Evolutionary conservation across 805 yeast genomes (phyloP).

Genomic region (Phaffomyces antillensis): DNA sequence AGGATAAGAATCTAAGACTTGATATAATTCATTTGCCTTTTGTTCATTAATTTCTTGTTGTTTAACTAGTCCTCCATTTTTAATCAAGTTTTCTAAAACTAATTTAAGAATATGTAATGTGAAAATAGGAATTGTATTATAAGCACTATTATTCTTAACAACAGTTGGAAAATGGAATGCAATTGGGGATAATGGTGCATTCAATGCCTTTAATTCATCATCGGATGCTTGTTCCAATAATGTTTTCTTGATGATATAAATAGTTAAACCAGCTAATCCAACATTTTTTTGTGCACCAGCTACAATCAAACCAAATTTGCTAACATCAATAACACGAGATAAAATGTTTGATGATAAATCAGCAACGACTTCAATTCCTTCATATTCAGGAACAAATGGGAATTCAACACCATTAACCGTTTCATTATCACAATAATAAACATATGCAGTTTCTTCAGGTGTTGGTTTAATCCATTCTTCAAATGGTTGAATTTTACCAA

Average conservation of each 20-base stretch:
- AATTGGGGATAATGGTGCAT: slow-evolving; percentile 79
- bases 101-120: slow-evolving; percentile 80
- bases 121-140: slow-evolving; percentile 93
- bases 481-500: slow-evolving; percentile 58
- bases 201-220: slow-evolving; percentile 48
- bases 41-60: not conserved
- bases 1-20: slow-evolving; percentile 59
- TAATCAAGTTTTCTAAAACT: slow-evolving; percentile 57
- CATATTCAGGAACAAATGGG: slow-evolving; percentile 45
- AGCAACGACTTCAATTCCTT: slow-evolving; percentile 76
- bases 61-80: slow-evolving; percentile 62
- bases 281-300: slow-evolving; percentile 99
- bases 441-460: slow-evolving; percentile 66
- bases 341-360: slow-evolving; percentile 93
- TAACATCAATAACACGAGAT: slow-evolving; percentile 72
- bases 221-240: slow-evolving; percentile 63
- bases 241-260: slow-evolving; percentile 81
- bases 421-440: slow-evolving; percentile 93
- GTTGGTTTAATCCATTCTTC: slow-evolving; percentile 53
- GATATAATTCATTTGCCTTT: slow-evolving; percentile 17
- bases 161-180: slow-evolving; percentile 84
- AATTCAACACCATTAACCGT: slow-evolving; percentile 91
- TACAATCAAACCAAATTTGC: slow-evolving; percentile 81
- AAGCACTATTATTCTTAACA: slow-evolving; percentile 83
- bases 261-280: slow-evolving; percentile 92